Percentiles rank a stretch among this genome's conserved stretches.
Conservation (phyloP, 164 flowering plant species). For the Warburgia ugandensis region DNA sequence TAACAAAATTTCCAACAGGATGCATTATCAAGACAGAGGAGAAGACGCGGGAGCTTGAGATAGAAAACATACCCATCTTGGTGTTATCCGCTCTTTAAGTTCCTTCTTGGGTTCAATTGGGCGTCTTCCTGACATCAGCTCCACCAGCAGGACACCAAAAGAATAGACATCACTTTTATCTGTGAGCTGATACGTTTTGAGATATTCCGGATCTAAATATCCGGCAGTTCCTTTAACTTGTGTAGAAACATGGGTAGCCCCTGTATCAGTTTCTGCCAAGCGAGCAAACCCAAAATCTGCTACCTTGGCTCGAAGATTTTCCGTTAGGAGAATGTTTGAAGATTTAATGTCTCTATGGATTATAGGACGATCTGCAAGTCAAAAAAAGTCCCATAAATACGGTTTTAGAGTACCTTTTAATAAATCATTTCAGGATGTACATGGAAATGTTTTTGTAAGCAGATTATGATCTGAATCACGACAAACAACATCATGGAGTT, state of each 20-base stretch:
- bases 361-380: conserved; percentile 76
- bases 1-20: too few species aligned
- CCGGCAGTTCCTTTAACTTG: conserved; percentile 99
- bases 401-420: too few species aligned
- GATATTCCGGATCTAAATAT: conserved; percentile 92
- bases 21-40: too few species aligned
- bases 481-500: too few species aligned
- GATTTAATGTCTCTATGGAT: conserved; percentile 97
- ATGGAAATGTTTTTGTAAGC: too few species aligned
- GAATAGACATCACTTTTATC: conserved; percentile 97
- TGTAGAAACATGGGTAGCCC: conserved; percentile 84
- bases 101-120: conserved; percentile 80
- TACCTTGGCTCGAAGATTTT: conserved; percentile 79
- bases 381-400: conserved; percentile 2
- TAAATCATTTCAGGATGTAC: too few species aligned
- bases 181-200: conserved; percentile 81
- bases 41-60: neutral
- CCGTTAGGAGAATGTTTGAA: conserved; percentile 91
- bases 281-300: conserved; percentile 96
- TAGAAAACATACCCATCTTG: conserved; percentile 65
- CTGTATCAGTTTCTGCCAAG: conserved; percentile 59
- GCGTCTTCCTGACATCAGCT: conserved; percentile 74
- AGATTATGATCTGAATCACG: too few species aligned
- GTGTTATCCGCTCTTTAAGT: conserved; percentile 60
- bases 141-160: conserved; percentile 88